Evolutionary conservation across 1,139 yeast species (phyloP).

Genomic region (Geotrichum bryndzae): DNA sequence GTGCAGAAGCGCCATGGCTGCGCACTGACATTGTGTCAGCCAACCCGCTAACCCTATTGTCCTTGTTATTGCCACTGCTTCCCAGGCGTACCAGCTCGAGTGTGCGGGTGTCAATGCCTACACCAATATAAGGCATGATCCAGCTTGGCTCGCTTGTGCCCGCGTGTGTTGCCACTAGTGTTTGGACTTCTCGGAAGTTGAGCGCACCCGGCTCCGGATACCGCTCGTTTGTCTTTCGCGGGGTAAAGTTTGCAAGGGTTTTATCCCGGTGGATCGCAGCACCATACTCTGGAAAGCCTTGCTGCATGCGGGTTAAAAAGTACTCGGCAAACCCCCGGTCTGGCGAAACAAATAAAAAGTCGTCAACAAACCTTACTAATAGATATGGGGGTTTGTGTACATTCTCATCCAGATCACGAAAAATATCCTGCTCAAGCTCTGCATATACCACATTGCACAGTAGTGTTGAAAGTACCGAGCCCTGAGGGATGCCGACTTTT

Average conservation of each 20-base stretch:
- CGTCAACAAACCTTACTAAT: conserved; percentile 73
- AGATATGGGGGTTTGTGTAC: conserved; percentile 31
- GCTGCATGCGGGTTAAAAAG: conserved; percentile 30
- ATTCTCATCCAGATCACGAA: conserved; percentile 15
- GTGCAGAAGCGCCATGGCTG: conserved; percentile 8
- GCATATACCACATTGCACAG: conserved; percentile 75
- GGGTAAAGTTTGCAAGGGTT: conserved; percentile 37
- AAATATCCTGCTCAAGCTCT: conserved; percentile 46
- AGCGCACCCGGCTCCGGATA: not conserved
- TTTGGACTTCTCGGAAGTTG: not conserved
- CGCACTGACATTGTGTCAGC: conserved; percentile 5
- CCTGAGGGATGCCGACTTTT: conserved; percentile 76
- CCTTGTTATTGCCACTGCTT: not conserved
- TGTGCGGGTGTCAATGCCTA: conserved; percentile 13
- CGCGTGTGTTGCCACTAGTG: not conserved
- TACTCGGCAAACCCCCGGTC: conserved; percentile 27
- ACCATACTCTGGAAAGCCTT: conserved; percentile 51
- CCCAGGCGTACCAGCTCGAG: conserved; percentile 11
- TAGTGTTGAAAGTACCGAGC: conserved; percentile 68
- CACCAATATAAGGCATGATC: conserved; percentile 17
- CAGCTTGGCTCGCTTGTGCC: not conserved
- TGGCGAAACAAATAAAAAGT: conserved; percentile 64
- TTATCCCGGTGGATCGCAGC: conserved; percentile 55
- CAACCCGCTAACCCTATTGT: not conserved
- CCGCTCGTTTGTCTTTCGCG: not conserved